Evolutionary conservation across 495 filamentous ascomycete genomes (phyloP).

Genomic region (Cudoniella acicularis): DNA sequence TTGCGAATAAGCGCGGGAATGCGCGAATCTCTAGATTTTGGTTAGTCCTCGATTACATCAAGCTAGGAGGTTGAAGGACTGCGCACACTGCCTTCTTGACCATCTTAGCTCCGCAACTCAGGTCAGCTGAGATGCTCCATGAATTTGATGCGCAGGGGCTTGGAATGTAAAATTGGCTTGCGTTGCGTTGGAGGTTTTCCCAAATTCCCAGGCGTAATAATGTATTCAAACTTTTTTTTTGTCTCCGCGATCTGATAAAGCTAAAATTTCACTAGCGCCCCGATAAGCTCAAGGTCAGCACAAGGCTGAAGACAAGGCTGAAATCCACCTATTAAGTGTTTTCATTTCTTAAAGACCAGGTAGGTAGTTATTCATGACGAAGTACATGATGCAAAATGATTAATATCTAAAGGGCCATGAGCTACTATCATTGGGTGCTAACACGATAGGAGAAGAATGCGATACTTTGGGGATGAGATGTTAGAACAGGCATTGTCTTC

Average conservation of each 20-base stretch:
- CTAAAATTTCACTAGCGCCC: not conserved
- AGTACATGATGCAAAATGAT: no score
- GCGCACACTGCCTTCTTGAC: slow-evolving; percentile 58
- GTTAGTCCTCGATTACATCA: slow-evolving; percentile 12
- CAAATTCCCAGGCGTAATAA: no score
- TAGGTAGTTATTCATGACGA: no score
- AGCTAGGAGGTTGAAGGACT: not conserved
- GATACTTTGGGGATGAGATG: no score
- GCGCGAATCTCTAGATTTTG: slow-evolving; percentile 70
- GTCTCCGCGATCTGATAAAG: not conserved
- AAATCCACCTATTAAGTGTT: no score
- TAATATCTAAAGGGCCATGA: not conserved
- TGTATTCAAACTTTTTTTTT: not conserved
- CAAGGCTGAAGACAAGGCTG: slow-evolving; percentile 3
- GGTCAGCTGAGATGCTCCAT: not conserved
- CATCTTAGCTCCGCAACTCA: slow-evolving; percentile 32
- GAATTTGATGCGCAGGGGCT: not conserved
- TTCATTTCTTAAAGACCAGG: no score
- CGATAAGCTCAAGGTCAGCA: not conserved
- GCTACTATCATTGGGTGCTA: no score
- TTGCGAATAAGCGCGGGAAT: slow-evolving; percentile 96
- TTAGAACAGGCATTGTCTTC: no score
- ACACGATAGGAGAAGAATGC: no score
- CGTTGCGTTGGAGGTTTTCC: not conserved
- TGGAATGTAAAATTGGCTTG: not conserved